Percentiles rank a stretch among this genome's conserved stretches.
Conservation (phyloP, 2,329 filamentous ascomycete genomes). For the Hypoxylon rubiginosum region DNA sequence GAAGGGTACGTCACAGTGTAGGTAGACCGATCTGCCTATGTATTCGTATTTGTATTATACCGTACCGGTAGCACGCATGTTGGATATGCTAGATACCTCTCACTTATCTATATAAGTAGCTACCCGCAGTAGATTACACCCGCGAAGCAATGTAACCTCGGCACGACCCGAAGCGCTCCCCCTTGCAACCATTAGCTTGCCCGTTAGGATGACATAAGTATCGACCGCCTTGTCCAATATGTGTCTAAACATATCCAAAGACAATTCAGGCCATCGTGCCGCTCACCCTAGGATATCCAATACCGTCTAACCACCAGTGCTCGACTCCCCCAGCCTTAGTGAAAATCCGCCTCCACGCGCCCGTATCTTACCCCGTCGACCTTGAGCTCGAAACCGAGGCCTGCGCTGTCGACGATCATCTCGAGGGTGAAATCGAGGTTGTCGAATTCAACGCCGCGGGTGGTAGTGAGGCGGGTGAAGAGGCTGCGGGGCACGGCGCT, state of each 20-base stretch:
- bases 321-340: constrained; percentile 58
- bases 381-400: constrained; percentile 81
- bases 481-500: constrained; percentile 79
- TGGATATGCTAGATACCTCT: neutral
- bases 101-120: neutral
- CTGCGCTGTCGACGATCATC: constrained; percentile 85
- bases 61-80: neutral
- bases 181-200: neutral
- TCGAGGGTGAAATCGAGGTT: constrained; percentile 86
- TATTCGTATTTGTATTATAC: neutral
- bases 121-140: constrained; percentile 4
- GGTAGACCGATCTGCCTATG: neutral
- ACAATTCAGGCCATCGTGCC: no score
- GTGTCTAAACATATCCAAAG: no score
- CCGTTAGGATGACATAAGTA: neutral
- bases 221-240: neutral
- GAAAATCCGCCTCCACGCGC: constrained; percentile 82
- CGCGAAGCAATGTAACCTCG: constrained; percentile 1
- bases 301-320: neutral
- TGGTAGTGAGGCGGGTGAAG: constrained; percentile 83
- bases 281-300: neutral
- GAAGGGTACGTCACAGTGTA: neutral
- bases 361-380: constrained; percentile 84
- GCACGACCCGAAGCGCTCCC: constrained; percentile 1
- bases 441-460: constrained; percentile 83